phyloP scores from a whole-genome alignment of 257 asterid species.

The Solanum sejunctum region DNA sequence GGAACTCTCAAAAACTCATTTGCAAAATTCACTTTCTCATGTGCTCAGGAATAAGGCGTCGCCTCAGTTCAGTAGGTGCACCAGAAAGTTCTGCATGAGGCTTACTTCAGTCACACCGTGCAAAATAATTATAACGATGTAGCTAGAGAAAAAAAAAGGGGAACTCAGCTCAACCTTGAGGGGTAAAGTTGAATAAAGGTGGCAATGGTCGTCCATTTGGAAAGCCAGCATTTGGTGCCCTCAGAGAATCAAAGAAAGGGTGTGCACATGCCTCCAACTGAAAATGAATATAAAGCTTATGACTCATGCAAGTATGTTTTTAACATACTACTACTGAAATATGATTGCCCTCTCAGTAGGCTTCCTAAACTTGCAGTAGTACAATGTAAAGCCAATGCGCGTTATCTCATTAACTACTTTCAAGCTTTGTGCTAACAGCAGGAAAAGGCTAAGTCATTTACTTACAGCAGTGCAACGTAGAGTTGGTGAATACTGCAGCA shows the following conservation, averaged over 20 bases:
- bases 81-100: conserved; percentile 3
- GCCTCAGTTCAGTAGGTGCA: conserved; percentile 1
- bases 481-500: conserved; percentile 77
- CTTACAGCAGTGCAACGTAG: conserved; percentile 76
- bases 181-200: conserved; percentile 67
- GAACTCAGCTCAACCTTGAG: conserved; percentile 32
- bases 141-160: too few species aligned
- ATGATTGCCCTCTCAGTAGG: background rate
- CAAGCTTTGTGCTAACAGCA: background rate
- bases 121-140: background rate
- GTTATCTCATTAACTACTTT: background rate
- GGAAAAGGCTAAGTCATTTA: conserved; percentile 1
- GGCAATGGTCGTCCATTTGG: conserved; percentile 76
- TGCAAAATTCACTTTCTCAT: background rate
- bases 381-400: background rate
- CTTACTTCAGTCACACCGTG: background rate
- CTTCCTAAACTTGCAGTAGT: background rate
- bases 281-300: background rate
- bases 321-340: background rate
- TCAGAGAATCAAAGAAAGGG: conserved; percentile 59
- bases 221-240: conserved; percentile 45
- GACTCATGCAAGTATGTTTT: background rate
- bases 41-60: background rate
- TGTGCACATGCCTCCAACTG: conserved; percentile 63
- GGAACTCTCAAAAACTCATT: background rate